Evolutionary conservation across 2,329 filamentous ascomycete species (phyloP).

Genomic region (Aureobasidium subglaciale): DNA sequence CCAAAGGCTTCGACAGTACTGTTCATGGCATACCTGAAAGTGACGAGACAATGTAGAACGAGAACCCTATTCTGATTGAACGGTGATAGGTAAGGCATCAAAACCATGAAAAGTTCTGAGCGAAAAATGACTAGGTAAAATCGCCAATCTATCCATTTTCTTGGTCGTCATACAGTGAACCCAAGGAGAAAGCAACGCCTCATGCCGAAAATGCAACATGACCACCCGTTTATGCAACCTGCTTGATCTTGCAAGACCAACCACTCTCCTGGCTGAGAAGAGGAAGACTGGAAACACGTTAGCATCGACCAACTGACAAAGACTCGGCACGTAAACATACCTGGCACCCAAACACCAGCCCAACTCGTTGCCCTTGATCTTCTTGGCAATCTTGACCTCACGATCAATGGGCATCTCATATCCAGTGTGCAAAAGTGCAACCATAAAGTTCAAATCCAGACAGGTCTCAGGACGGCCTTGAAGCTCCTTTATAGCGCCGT

Average conservation of each 20-base stretch:
- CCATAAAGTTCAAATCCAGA: constrained; percentile 93
- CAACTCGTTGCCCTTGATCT: constrained; percentile 93
- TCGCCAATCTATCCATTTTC: constrained; percentile 2
- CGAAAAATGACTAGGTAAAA: background rate
- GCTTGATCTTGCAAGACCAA: constrained; percentile 80
- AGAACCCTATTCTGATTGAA: background rate
- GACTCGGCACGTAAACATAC: constrained; percentile 53
- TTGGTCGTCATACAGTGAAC: background rate
- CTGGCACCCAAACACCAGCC: constrained; percentile 97
- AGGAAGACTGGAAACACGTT: constrained; percentile 58
- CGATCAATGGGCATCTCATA: constrained; percentile 97
- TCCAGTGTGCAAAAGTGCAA: constrained; percentile 83
- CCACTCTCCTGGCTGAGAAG: constrained; percentile 74
- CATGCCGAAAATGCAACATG: background rate
- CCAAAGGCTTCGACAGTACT: too few relatives aligned
- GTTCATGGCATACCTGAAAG: too few relatives aligned
- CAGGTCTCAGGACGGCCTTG: constrained; percentile 80
- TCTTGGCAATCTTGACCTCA: constrained; percentile 97
- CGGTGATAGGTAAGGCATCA: background rate
- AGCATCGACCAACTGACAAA: too few relatives aligned
- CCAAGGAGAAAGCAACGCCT: background rate
- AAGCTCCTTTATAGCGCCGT: constrained; percentile 73
- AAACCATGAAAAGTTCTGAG: too few relatives aligned
- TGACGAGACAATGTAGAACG: too few relatives aligned
- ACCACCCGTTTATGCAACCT: constrained; percentile 41